Conservation (phyloP, 768 basidiomycete genomes). For the Leccinum olivaceopallidum region DNA sequence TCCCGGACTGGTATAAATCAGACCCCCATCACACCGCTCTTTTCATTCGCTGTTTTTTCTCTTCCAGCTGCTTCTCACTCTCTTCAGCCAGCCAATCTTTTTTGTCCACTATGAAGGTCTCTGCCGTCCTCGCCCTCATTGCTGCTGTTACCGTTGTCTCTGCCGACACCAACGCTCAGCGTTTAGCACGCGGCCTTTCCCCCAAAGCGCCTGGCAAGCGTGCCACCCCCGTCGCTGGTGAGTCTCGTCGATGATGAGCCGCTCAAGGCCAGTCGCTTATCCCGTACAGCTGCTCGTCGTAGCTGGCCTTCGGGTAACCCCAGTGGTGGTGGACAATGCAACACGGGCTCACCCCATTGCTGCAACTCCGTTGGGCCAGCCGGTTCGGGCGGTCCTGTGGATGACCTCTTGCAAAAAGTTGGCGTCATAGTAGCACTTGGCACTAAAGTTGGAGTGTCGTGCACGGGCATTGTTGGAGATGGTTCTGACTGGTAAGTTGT, state of each 20-base stretch:
- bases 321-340: slow-evolving; percentile 12
- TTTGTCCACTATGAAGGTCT: slow-evolving; percentile 30
- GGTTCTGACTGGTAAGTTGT: slow-evolving; percentile 20
- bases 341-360: slow-evolving; percentile 20
- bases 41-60: not conserved
- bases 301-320: slow-evolving; percentile 38
- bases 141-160: slow-evolving; percentile 39
- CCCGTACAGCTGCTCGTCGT: slow-evolving; percentile 36
- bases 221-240: slow-evolving; percentile 36
- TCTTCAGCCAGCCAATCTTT: too few species aligned
- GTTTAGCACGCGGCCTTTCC: slow-evolving; percentile 53
- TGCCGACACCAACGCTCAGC: slow-evolving; percentile 52
- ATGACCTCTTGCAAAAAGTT: accelerated
- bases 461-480: slow-evolving; percentile 30
- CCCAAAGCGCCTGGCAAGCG: slow-evolving; percentile 45
- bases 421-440: accelerated
- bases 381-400: not conserved
- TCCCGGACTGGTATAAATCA: slow-evolving; percentile 13
- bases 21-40: not conserved
- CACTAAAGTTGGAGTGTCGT: slow-evolving; percentile 29
- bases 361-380: slow-evolving; percentile 8
- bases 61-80: not conserved
- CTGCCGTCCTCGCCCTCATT: slow-evolving; percentile 36
- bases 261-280: not conserved
- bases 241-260: slow-evolving; percentile 8